Conservation (phyloP, 2,329 filamentous ascomycete genomes). For the Aaosphaeria arxii region DNA sequence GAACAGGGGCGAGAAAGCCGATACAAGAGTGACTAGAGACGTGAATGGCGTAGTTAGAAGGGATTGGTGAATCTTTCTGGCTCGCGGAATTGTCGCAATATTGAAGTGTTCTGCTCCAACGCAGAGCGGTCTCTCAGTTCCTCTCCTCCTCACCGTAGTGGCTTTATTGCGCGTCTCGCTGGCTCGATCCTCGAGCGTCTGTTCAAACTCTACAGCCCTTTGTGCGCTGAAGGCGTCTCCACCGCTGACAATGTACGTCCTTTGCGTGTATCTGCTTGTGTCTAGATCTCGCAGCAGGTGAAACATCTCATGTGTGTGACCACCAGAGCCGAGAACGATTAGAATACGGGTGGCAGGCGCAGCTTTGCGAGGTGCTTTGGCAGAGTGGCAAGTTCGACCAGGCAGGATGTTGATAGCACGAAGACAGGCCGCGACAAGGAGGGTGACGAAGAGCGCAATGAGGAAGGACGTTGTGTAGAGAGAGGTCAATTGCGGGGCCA, state of each 20-base stretch:
- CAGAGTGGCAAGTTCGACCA: constrained; percentile 17
- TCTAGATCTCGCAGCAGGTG: constrained; percentile 67
- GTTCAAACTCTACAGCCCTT: constrained; percentile 64
- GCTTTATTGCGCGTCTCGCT: background rate
- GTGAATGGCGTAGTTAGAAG: constrained; percentile 70
- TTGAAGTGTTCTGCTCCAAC: constrained; percentile 51
- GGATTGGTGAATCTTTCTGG: constrained; percentile 78
- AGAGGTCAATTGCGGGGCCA: constrained; percentile 7
- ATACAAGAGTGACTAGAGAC: constrained; percentile 62
- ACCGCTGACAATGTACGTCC: constrained; percentile 78
- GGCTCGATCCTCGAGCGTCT: constrained; percentile 20
- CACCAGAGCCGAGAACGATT: constrained; percentile 85
- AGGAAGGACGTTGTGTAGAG: constrained; percentile 24
- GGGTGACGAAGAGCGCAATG: constrained; percentile 31
- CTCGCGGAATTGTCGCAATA: constrained; percentile 68
- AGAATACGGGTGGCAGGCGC: constrained; percentile 60
- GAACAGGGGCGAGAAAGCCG: constrained; percentile 58
- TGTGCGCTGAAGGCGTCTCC: constrained; percentile 71
- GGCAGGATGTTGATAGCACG: constrained; percentile 42
- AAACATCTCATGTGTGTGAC: constrained; percentile 94
- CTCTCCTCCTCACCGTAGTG: background rate
- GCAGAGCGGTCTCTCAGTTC: background rate
- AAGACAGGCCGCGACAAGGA: constrained; percentile 30
- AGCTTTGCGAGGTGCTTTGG: constrained; percentile 23
- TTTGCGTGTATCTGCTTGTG: constrained; percentile 51